A percentile compares a stretch with the other conserved stretches of the same genome.
phyloP scores from a whole-genome alignment of 495 filamentous ascomycete genomes.

The Aspergillus wentii region DNA sequence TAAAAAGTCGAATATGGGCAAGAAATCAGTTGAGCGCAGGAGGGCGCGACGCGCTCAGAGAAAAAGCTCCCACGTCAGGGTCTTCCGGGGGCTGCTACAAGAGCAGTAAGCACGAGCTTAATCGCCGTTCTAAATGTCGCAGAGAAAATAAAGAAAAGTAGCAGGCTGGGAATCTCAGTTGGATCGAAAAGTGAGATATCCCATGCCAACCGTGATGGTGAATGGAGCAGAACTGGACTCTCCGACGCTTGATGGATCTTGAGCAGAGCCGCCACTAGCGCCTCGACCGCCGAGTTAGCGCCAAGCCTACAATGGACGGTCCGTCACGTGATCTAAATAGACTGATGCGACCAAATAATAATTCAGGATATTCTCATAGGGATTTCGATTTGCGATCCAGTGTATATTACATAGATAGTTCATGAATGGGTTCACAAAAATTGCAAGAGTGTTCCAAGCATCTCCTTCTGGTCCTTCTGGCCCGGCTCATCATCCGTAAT shows the following conservation, averaged over 20 bases:
- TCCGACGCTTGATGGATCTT: conserved; percentile 14
- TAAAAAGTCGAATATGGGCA: neutral
- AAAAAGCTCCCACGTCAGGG: conserved; percentile 13
- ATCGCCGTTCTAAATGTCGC: neutral
- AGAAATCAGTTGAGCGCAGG: conserved; percentile 20
- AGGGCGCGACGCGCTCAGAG: conserved; percentile 26
- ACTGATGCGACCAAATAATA: too few relatives aligned
- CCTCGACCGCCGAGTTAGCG: conserved; percentile 7
- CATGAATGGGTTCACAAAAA: too few relatives aligned
- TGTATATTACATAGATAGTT: conserved; percentile 11
- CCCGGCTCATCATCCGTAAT: conserved; percentile 51
- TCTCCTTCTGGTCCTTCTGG: conserved; percentile 59
- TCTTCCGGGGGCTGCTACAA: conserved; percentile 6
- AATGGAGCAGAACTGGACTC: conserved; percentile 9
- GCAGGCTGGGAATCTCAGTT: conserved; percentile 15
- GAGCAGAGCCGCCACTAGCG: conserved; percentile 26
- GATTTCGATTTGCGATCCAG: too few relatives aligned
- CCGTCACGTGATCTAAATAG: neutral
- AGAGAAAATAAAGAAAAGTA: conserved; percentile 2
- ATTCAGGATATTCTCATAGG: too few relatives aligned
- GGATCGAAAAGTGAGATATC: conserved; percentile 12
- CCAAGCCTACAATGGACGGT: neutral
- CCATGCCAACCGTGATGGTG: conserved; percentile 18
- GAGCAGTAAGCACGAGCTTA: conserved; percentile 1
- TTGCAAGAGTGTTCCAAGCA: conserved; percentile 62